Base-by-base conservation (phyloP, 2,329 filamentous ascomycete species). In the Penicillium palitans region DNA sequence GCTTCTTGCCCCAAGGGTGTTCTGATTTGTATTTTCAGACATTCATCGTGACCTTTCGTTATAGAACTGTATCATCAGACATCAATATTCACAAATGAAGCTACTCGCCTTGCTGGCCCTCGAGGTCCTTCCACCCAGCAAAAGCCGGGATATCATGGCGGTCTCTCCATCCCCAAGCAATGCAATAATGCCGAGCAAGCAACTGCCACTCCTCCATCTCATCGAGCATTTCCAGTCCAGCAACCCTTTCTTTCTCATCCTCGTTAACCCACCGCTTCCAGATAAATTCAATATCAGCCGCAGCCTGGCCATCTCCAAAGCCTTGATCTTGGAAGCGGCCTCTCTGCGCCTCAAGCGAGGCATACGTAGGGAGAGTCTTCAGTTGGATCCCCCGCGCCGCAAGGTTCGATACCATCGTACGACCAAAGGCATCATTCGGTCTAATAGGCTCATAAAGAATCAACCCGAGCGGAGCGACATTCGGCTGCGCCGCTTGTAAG, bases 151-250 rank as follows among this genome's bases (percentile, higher is more conserved):
- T 29, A 44, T 59, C 53, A 25, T 65, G 61, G 69, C 72, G 52
- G 33, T 87, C 85, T 66, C 84, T 87, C 85, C 90, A 96, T 1
- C 88, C 95, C 93, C 93, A 98, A 4, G 87, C 87, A 44, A 99
- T 83, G 63, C 93, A 87, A 70, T 99, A 99, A 79, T 99, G 95
- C 63, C 84, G 85, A 0, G 92, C 90, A 66, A 99, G 76, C 66
- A 99, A 76, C 68, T 88, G 83, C 89, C 95, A 96, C 78, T 99
- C 95, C 76, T 99, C 95, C 25, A 97, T 83, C 76, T 99, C 95
- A 76, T 99, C 95, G 61, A 99, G 75, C 68, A 95, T 92, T 74
- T 99, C 93, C 27, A 97, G 73, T 12, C 79, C 76, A 63, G 93
- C 88, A 1, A 98, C 86, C 48, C 93, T 81, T 69, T 90, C 87